phyloP scores from a whole-genome alignment of 192 early-diverging fungal species.

The Lunasporangiospora selenospora region DNA sequence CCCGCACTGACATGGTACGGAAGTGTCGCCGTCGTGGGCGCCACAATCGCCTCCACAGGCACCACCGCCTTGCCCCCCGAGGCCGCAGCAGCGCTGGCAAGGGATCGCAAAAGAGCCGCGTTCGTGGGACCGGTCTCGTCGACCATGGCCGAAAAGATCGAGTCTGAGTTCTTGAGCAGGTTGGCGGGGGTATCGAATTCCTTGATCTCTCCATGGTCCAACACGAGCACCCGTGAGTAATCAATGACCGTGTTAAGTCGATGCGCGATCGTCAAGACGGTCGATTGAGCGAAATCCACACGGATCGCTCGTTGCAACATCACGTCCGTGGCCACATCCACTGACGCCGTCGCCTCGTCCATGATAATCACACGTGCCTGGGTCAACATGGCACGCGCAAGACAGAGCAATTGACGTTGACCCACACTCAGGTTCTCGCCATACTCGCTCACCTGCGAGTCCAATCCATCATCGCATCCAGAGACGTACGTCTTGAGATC shows the following conservation, averaged over 20 bases:
- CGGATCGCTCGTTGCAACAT: constrained; percentile 68
- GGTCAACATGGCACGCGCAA: constrained; percentile 83
- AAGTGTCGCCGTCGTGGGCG: not conserved
- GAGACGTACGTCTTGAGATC: constrained; percentile 50
- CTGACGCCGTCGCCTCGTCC: constrained; percentile 60
- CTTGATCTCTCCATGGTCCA: constrained; percentile 51
- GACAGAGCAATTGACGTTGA: constrained; percentile 84
- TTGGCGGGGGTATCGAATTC: constrained; percentile 61
- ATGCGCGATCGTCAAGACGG: constrained; percentile 70
- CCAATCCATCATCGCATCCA: constrained; percentile 52
- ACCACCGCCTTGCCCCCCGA: constrained; percentile 20
- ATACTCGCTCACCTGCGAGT: constrained; percentile 66
- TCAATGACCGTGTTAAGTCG: constrained; percentile 59
- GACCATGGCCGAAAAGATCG: constrained; percentile 63
- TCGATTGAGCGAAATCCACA: constrained; percentile 56
- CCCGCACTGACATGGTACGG: not conserved
- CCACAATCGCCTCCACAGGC: constrained; percentile 16
- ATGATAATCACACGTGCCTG: constrained; percentile 60
- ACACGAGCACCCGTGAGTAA: constrained; percentile 48
- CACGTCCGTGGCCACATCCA: constrained; percentile 72
- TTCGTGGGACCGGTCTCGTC: constrained; percentile 72
- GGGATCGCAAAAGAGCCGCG: constrained; percentile 57
- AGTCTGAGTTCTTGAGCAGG: constrained; percentile 52
- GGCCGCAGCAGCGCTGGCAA: constrained; percentile 51
- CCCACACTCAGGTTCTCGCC: constrained; percentile 83